Conservation (phyloP, 83 land plant species). For the Thuja plicata region DNA sequence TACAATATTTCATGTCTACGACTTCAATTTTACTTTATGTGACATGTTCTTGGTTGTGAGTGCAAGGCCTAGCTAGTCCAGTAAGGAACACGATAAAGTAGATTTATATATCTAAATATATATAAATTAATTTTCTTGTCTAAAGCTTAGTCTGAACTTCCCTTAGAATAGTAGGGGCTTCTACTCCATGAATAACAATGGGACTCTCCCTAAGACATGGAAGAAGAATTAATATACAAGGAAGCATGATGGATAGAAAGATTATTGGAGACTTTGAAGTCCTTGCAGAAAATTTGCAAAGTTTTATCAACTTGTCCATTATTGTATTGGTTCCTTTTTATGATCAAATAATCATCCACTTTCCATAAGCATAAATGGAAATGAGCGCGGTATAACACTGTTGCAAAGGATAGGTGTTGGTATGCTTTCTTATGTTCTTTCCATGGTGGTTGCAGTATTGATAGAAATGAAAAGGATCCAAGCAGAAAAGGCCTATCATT, state of each 20-base stretch:
- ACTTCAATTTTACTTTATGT: too few species aligned
- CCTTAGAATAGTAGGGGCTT: too few species aligned
- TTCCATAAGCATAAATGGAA: slow-evolving; percentile 20
- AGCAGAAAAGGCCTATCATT: slow-evolving; percentile 24
- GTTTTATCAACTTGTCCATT: slow-evolving; percentile 27
- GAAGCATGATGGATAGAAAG: slow-evolving; percentile 49
- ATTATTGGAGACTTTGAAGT: slow-evolving; percentile 30
- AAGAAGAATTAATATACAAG: too few species aligned
- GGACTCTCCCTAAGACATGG: too few species aligned
- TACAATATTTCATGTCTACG: too few species aligned
- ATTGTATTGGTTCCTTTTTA: slow-evolving; percentile 39
- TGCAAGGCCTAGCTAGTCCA: too few species aligned
- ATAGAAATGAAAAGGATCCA: slow-evolving; percentile 33
- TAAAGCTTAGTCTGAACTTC: too few species aligned
- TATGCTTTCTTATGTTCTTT: slow-evolving; percentile 25
- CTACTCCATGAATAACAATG: too few species aligned
- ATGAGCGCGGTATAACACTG: slow-evolving; percentile 31
- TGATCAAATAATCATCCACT: slow-evolving; percentile 42
- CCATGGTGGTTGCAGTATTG: slow-evolving; percentile 48
- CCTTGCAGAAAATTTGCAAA: slow-evolving; percentile 57
- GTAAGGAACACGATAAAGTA: too few species aligned
- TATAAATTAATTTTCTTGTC: too few species aligned
- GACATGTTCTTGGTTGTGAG: too few species aligned
- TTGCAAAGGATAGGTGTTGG: slow-evolving; percentile 57
- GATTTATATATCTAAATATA: too few species aligned